phyloP scores from a whole-genome alignment of 805 yeast genomes.

The Yarrowia sp. region DNA sequence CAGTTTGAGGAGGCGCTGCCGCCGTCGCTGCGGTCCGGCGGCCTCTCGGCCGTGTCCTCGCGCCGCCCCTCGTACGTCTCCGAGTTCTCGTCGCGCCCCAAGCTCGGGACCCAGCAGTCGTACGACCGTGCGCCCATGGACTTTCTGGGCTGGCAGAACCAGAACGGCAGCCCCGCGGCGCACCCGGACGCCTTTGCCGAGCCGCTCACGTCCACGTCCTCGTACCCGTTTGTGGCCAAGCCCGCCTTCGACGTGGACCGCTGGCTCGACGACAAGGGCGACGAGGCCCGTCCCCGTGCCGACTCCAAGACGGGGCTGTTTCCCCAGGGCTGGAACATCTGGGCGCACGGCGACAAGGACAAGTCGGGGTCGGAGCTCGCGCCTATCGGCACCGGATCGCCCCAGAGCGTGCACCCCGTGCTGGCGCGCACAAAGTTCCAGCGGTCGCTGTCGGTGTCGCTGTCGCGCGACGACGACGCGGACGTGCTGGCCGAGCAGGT shows the following conservation, averaged over 20 bases:
- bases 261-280: conserved; percentile 18
- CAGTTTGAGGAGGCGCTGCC: conserved; percentile 28
- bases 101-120: conserved; percentile 24
- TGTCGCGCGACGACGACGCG: conserved; percentile 17
- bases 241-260: conserved; percentile 21
- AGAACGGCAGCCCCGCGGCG: conserved; percentile 9
- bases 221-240: conserved; percentile 22
- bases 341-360: conserved; percentile 25
- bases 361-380: conserved; percentile 20
- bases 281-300: neutral
- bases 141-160: conserved; percentile 18
- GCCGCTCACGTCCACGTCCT: conserved; percentile 26
- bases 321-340: conserved; percentile 26
- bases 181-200: conserved; percentile 20
- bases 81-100: conserved; percentile 46
- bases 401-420: conserved; percentile 20
- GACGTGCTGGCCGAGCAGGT: conserved; percentile 19
- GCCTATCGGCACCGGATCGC: conserved; percentile 17
- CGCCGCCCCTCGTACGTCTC: conserved; percentile 69
- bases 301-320: conserved; percentile 18
- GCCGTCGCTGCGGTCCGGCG: conserved; percentile 42
- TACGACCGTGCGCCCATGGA: conserved; percentile 21
- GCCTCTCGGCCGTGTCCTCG: conserved; percentile 54
- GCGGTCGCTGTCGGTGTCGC: conserved; percentile 19
- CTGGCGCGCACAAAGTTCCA: conserved; percentile 22